Conservation (phyloP, 176 grass and related monocot genomes). For the Phoenix roebelenii region DNA sequence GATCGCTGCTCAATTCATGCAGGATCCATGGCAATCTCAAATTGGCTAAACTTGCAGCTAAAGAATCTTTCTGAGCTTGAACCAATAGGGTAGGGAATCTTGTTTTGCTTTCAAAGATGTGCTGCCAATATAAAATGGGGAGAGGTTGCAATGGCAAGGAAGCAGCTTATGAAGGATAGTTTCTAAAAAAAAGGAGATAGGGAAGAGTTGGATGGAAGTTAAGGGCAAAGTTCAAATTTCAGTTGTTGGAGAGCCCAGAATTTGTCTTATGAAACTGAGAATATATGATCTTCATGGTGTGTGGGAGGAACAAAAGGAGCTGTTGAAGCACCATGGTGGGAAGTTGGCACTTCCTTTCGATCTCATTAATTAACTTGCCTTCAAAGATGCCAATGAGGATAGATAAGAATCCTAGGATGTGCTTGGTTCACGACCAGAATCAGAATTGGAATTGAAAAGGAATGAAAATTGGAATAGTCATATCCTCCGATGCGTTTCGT, state of each 20-base stretch:
- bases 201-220: constrained; percentile 48
- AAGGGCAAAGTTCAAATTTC: constrained; percentile 32
- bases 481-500: too few species aligned
- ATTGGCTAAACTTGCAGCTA: constrained; percentile 40
- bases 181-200: constrained; percentile 42
- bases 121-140: constrained; percentile 43
- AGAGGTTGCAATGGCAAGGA: constrained; percentile 31
- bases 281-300: constrained; percentile 40
- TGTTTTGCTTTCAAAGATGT: constrained; percentile 57
- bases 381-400: constrained; percentile 11
- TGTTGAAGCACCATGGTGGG: constrained; percentile 29
- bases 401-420: constrained; percentile 19
- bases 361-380: constrained; percentile 11
- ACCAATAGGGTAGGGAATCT: constrained; percentile 50
- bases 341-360: constrained; percentile 34
- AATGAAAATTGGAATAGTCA: too few species aligned
- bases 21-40: constrained; percentile 25
- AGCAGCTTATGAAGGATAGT: constrained; percentile 34
- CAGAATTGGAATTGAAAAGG: too few species aligned
- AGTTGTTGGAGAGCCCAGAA: constrained; percentile 25
- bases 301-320: constrained; percentile 19
- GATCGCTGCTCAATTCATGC: constrained; percentile 56
- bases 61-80: constrained; percentile 55
- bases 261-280: constrained; percentile 10
- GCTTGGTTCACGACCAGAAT: not conserved